Percentiles rank a stretch among this genome's conserved stretches.
phyloP scores from a whole-genome alignment of 805 yeast species.

The Schwanniomyces pseudopolymorphus region DNA sequence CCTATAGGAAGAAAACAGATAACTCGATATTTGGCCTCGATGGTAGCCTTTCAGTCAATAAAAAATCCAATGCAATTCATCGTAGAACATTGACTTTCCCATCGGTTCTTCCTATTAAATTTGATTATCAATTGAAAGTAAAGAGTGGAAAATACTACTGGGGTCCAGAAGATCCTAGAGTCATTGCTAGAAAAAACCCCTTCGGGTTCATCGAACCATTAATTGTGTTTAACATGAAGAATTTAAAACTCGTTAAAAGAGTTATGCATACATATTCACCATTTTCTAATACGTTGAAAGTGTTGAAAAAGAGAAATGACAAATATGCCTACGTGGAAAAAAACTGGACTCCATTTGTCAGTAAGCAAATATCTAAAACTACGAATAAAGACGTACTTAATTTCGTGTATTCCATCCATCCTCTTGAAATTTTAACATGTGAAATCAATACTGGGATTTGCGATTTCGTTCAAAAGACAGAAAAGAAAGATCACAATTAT shows the following conservation, averaged over 20 bases:
- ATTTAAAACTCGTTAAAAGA: constrained; percentile 5
- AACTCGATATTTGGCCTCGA: constrained; percentile 11
- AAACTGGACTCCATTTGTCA: constrained; percentile 28
- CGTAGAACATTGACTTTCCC: constrained; percentile 17
- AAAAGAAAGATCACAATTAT: constrained; percentile 12
- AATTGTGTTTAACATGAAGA: constrained; percentile 21
- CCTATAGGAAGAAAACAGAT: constrained; percentile 16
- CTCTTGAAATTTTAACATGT: constrained; percentile 30
- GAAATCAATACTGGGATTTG: constrained; percentile 26
- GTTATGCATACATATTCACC: constrained; percentile 12
- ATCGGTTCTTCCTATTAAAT: constrained; percentile 15
- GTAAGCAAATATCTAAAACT: constrained; percentile 2
- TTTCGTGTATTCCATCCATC: constrained; percentile 25
- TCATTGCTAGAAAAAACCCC: constrained; percentile 9
- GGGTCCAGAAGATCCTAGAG: constrained; percentile 18
- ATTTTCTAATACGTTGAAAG: constrained; percentile 12
- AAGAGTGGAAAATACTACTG: constrained; percentile 9
- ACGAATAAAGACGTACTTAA: constrained; percentile 10
- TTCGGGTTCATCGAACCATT: constrained; percentile 24
- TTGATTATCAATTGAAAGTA: constrained; percentile 8
- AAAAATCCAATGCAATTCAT: constrained; percentile 5
- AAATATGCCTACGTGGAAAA: constrained; percentile 17
- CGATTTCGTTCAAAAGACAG: constrained; percentile 21
- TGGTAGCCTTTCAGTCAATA: constrained; percentile 13
- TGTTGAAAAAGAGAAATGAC: constrained; percentile 12